Base-by-base conservation (phyloP, 306 rosid species). In the Citrullus colocynthis region DNA sequence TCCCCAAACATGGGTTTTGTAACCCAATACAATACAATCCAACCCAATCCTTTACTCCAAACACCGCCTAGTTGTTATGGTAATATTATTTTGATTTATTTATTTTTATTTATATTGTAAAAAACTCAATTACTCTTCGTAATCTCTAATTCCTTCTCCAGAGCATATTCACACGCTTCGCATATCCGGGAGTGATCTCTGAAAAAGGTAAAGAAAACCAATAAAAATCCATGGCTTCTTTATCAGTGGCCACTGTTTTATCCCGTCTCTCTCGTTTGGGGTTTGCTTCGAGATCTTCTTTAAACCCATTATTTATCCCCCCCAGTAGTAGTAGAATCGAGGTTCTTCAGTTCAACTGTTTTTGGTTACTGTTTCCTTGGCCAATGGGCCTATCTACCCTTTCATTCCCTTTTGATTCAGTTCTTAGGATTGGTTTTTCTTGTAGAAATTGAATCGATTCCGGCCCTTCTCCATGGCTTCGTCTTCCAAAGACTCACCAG, bases 401-500 rank as follows among this genome's bases (percentile, higher is more conserved):
- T 44, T 36, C 39, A 3, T 36, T 36, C 6, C 39, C 39, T 15
- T 8, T 9, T 5, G 6, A 2, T 21, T 57, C 75, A 37, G 66
- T 41, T 41, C 34, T 39, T 37, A 2, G 9, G 3, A 39, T 54
- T 56, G 4, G 13, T 0, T 61, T 24, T 15, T 57, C 58, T 51
- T 75, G 83, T 90, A 92, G 97, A 87, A 65, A 64, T 17, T 80
- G 20, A 63, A 57, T 73, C 84, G 78, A 24, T 85, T 84, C 44
- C 88, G 95, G 30, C 75, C 86, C 56, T 84, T 88, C 16, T 91
- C 96, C 11, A 95, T 95, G 97, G 97, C 97, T 8, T 82, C 95
- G 41, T 90, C 81, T 63, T 81, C 86, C 4, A 90, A 85, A 82
- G 98, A 95, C 44, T 88, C 90, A 7, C 85, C 85, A 32, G 84